phyloP scores from a whole-genome alignment of 192 early-diverging fungal genomes.

The Backusella australiensis region DNA sequence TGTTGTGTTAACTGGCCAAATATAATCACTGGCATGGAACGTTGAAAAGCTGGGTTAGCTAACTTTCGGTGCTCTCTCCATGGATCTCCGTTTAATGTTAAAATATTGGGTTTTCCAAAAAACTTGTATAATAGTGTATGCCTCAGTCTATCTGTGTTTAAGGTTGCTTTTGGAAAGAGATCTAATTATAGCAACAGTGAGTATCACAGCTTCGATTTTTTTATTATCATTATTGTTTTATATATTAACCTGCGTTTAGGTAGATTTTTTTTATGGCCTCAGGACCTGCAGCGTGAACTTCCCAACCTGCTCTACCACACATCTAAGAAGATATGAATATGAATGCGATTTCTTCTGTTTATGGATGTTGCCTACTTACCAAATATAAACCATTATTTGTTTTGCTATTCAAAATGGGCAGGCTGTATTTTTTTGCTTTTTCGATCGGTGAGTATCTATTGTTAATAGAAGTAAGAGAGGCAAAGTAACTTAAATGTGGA shows the following conservation, averaged over 20 bases:
- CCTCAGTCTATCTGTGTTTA: background rate
- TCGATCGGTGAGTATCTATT: background rate
- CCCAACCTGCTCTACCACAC: background rate
- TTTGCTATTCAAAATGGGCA: background rate
- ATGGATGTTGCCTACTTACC: background rate
- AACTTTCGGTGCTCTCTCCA: conserved; percentile 13
- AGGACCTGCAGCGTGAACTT: background rate
- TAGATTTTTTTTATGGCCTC: conserved; percentile 5
- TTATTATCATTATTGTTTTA: too few species aligned
- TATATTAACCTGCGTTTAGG: background rate
- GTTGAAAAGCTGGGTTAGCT: conserved; percentile 32
- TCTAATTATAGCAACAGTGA: background rate
- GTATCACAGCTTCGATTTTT: background rate
- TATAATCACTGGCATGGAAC: conserved; percentile 23
- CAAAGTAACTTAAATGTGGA: background rate
- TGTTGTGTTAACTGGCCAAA: conserved; percentile 19
- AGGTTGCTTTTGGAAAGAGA: conserved; percentile 8
- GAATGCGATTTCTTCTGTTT: background rate
- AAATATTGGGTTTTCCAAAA: conserved; percentile 6
- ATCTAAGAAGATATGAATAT: background rate
- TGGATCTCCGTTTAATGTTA: background rate
- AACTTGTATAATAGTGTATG: background rate
- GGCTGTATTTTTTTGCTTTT: background rate
- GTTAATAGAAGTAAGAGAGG: background rate
- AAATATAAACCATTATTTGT: background rate